These are phyloP conservation scores for Pseudoperonospora humuli DNA, from an alignment of 352 stramenopile species.

Conservation along the genomic window DNA sequence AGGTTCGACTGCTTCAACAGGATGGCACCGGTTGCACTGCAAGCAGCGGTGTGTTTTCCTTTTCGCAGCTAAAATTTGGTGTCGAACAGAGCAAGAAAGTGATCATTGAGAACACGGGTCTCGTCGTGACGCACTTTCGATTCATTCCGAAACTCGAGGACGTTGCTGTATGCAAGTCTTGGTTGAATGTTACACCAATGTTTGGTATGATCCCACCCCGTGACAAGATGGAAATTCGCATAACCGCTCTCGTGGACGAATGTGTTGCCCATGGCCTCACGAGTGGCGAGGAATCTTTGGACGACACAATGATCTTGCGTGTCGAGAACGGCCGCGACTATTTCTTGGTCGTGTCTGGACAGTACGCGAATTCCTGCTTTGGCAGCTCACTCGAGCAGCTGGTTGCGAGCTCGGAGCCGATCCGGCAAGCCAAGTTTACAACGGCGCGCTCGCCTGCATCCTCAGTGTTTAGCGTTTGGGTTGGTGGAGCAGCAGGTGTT, in stretches of 20 bases:
- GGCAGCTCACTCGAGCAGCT: conserved; percentile 93
- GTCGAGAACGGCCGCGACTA: conserved; percentile 95
- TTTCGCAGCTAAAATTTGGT: conserved; percentile 55
- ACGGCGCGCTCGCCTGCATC: conserved; percentile 15
- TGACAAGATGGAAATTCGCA: conserved; percentile 81
- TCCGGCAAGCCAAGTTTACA: conserved; percentile 53
- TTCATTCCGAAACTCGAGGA: conserved; percentile 90
- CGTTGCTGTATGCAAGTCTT: conserved; percentile 84
- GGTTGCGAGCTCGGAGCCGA: conserved; percentile 83
- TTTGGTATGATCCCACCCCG: conserved; percentile 83
- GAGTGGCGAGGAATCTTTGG: conserved; percentile 85
- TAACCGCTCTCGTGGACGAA: conserved; percentile 88
- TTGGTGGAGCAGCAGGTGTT: conserved; percentile 24
- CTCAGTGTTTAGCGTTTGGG: conserved; percentile 41
- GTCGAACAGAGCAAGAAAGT: conserved; percentile 56
- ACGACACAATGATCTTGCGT: conserved; percentile 95
- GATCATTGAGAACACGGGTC: conserved; percentile 87
- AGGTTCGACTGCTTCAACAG: conserved; percentile 74
- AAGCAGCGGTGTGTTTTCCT: conserved; percentile 57
- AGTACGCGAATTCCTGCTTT: conserved; percentile 93
- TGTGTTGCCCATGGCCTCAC: conserved; percentile 86
- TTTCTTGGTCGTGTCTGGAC: conserved; percentile 90
- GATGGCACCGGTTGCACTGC: conserved; percentile 25
- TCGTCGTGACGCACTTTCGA: conserved; percentile 91
- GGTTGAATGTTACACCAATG: conserved; percentile 87